Base-by-base conservation (phyloP, 257 asterid genomes). In the Lycium ferocissimum region DNA sequence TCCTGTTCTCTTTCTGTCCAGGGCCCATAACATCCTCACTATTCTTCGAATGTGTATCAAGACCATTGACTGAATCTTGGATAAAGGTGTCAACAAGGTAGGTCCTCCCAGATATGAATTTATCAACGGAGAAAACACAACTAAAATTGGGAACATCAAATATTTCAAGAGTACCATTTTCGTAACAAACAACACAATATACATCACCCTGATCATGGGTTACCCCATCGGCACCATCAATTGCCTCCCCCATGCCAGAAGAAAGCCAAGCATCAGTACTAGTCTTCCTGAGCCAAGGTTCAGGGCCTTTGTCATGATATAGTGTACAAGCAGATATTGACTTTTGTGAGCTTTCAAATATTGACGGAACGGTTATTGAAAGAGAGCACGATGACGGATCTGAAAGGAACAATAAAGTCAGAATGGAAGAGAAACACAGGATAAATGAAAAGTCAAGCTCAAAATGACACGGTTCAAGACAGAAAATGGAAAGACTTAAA, bases 241-340 rank as follows among this genome's bases (percentile, higher is more conserved):
- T 90, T 84, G 97, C 92, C 89, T 94, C 99, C 76, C 97, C 97
- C 81, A 89, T 82, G 70, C 99, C 99, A 84, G 97, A 90, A 87
- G 98, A 93, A 84, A 96, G 99, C 99, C 99, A 96, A 85, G 99
- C 99, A 90, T 96, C 99, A 84, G 95, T 95, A 86, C 98, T 94
- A n/a, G 99, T 92, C 89, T 87, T 94, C 85, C 98, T 92, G 84
- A 96, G 96, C 99, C 98, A 96, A 54, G 97, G 97, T 88, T 91
- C 97, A 17, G 95, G 98, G 37, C 99, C 99, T 89, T 89, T 91
- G 87, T 96, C 98, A 67, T 94, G 95, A 91, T 95, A 96, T 84
- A 96, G 98, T 59, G 98, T 94, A 86, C 98, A 96, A 83, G 99
- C 97, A 72, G 95, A 87, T 59, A 94, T 90, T 83, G 87, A 72